A percentile compares a stretch with the other conserved stretches of the same genome.
phyloP scores from a whole-genome alignment of 441 rosid genomes.

The Pelargonium myrrhifolium region DNA sequence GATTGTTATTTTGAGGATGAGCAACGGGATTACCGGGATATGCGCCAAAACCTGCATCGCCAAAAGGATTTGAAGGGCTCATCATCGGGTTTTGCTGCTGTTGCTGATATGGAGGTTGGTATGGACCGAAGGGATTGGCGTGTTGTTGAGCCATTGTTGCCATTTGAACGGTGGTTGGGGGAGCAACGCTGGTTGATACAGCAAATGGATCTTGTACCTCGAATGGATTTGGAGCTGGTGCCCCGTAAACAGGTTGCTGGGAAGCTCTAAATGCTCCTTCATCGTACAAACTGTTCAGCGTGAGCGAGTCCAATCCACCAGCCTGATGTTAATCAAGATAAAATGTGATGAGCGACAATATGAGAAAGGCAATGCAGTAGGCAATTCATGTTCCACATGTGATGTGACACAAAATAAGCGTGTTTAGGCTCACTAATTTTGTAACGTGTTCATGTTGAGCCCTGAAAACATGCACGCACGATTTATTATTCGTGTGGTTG shows the following conservation, averaged over 20 bases:
- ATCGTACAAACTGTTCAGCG: conserved; percentile 71
- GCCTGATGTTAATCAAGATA: conserved; percentile 35
- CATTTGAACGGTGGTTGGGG: conserved; percentile 48
- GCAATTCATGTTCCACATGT: too few relatives aligned
- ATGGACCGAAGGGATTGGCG: conserved; percentile 60
- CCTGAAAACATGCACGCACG: too few relatives aligned
- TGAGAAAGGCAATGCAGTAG: too few relatives aligned
- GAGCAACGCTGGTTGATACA: conserved; percentile 37
- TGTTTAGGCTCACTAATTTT: too few relatives aligned
- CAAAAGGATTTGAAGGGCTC: conserved; percentile 58
- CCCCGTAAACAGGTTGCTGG: conserved; percentile 70
- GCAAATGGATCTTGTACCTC: conserved; percentile 70
- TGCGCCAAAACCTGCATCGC: conserved; percentile 54
- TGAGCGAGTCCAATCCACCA: conserved; percentile 90
- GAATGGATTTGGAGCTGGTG: conserved; percentile 81
- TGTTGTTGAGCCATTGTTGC: conserved; percentile 42
- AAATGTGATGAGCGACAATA: not conserved
- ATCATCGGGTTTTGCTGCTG: conserved; percentile 41
- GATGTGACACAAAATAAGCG: too few relatives aligned
- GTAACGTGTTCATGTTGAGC: too few relatives aligned
- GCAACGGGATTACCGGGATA: conserved; percentile 39
- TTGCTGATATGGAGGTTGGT: conserved; percentile 49
- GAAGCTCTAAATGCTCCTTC: conserved; percentile 73
- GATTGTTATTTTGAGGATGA: conserved; percentile 49
- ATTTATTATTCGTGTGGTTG: too few relatives aligned